A percentile compares a stretch with the other conserved stretches of the same genome.
phyloP scores from a whole-genome alignment of 208 protist species.

The Leishmania arabica region DNA sequence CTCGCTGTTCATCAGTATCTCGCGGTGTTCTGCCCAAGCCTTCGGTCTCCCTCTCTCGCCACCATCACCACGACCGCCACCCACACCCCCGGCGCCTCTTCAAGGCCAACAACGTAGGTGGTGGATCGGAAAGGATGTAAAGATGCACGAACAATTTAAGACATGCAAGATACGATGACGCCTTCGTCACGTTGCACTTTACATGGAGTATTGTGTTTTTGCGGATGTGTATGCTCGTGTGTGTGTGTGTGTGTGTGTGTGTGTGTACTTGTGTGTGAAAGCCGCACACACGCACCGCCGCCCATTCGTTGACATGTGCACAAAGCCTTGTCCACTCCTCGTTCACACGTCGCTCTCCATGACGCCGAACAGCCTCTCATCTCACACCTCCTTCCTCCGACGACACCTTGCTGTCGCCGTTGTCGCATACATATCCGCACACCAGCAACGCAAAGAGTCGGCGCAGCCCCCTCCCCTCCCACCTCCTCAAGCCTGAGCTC shows the following conservation, averaged over 20 bases:
- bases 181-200: neutral
- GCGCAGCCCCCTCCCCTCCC: neutral
- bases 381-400: neutral
- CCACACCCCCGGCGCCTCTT: neutral
- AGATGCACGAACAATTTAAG: neutral
- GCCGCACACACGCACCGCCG: neutral
- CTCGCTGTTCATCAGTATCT: too few species aligned
- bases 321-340: neutral
- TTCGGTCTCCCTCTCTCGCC: neutral
- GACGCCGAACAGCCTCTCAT: neutral
- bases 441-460: neutral
- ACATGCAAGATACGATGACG: neutral
- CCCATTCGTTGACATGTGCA: neutral
- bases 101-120: neutral
- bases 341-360: neutral
- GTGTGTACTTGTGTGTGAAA: neutral
- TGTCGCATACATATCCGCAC: neutral
- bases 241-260: neutral
- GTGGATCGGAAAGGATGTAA: neutral
- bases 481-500: neutral
- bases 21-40: too few species aligned
- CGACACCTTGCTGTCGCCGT: neutral
- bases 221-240: too few species aligned
- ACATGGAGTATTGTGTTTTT: neutral
- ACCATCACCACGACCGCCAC: neutral